phyloP scores from a whole-genome alignment of 257 asterid genomes.

The Solanum appendiculatum region DNA sequence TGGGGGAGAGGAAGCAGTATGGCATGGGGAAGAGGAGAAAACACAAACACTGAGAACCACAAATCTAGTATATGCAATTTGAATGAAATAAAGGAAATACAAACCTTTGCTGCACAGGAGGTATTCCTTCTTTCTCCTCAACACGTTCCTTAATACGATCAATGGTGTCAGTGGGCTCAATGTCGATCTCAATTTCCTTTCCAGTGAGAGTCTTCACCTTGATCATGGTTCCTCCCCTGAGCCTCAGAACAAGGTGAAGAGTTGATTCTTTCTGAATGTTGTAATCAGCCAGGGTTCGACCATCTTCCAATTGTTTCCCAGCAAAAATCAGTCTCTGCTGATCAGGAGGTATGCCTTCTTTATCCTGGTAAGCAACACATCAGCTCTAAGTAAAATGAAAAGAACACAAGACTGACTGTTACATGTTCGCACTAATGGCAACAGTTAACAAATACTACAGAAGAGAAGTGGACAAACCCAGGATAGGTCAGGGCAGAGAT shows the following conservation, averaged over 20 bases:
- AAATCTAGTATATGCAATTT: background rate
- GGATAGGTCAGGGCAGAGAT: background rate
- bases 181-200: slow-evolving; percentile 58
- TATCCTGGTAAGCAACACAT: slow-evolving; percentile 36
- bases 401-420: background rate
- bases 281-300: slow-evolving; percentile 59
- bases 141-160: slow-evolving; percentile 65
- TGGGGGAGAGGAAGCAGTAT: background rate
- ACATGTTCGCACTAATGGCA: background rate
- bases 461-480: background rate
- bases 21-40: background rate
- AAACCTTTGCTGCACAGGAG: slow-evolving; percentile 66
- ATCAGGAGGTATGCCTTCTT: slow-evolving; percentile 79
- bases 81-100: background rate
- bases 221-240: slow-evolving; percentile 72
- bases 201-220: slow-evolving; percentile 70
- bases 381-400: background rate
- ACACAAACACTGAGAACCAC: background rate
- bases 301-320: slow-evolving; percentile 74
- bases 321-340: slow-evolving; percentile 69
- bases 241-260: slow-evolving; percentile 58
- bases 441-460: background rate
- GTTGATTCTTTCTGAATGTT: slow-evolving; percentile 60
- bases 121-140: slow-evolving; percentile 80
- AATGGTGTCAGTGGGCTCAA: slow-evolving; percentile 66